Evolutionary conservation across 2,329 filamentous ascomycete genomes (phyloP).

Genomic region (Aspergillus candidus): DNA sequence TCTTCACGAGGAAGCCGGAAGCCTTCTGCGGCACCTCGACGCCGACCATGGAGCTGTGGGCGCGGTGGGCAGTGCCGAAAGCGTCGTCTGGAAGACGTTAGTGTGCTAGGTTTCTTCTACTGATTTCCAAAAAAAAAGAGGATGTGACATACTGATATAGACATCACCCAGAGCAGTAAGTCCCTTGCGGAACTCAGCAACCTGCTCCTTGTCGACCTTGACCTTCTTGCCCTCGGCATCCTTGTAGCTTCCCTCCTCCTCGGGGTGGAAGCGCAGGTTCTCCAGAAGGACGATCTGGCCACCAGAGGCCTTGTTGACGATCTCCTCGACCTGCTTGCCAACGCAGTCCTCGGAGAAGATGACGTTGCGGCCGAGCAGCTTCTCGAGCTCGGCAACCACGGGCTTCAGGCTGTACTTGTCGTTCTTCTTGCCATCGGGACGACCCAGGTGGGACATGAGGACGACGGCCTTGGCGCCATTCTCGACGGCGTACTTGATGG

Average conservation of each 20-base stretch:
- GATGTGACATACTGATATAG: constrained; percentile 73
- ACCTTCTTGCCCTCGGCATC: constrained; percentile 92
- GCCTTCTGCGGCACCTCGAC: constrained; percentile 94
- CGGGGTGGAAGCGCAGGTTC: constrained; percentile 96
- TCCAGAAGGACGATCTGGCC: constrained; percentile 87
- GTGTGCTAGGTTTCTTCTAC: constrained; percentile 1
- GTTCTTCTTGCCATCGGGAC: constrained; percentile 84
- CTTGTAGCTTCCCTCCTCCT: constrained; percentile 96
- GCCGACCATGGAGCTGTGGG: constrained; percentile 98
- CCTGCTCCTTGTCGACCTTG: constrained; percentile 92
- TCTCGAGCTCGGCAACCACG: constrained; percentile 85
- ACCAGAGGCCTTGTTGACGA: constrained; percentile 72
- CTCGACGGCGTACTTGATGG: constrained; percentile 89
- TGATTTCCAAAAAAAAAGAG: too few species aligned
- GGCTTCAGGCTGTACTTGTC: constrained; percentile 92
- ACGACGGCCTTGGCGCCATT: constrained; percentile 87
- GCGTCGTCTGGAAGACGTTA: constrained; percentile 65
- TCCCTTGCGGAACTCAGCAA: constrained; percentile 89
- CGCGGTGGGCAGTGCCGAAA: constrained; percentile 96
- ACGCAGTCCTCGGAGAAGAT: constrained; percentile 88
- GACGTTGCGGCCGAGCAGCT: constrained; percentile 76
- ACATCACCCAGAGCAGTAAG: constrained; percentile 91
- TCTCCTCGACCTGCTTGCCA: constrained; percentile 80
- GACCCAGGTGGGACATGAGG: constrained; percentile 97
- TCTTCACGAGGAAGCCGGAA: constrained; percentile 98